Base-by-base conservation (phyloP, 306 rosid species). In the Begonia masoniana region DNA sequence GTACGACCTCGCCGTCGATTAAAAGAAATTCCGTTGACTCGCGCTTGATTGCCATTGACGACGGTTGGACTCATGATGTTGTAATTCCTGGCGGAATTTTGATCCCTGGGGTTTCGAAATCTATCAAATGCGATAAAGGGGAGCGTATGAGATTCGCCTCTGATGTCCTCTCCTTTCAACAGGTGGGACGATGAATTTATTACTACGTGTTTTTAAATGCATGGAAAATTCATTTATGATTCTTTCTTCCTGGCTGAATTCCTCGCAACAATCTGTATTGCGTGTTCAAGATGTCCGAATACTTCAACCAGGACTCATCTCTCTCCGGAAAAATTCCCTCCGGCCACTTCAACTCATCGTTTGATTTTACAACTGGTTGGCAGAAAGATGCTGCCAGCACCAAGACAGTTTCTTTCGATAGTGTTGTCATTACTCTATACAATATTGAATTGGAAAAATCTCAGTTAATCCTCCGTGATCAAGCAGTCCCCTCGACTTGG, bases 371-470 rank as follows among this genome's bases (percentile, higher is more conserved):
- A 3, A 82, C 74, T 41, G 74, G 69, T 57, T 87, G 96, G 94
- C 94, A 83, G 68, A 83, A 79, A 67, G 94, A 87, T 62, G 91
- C 96, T 52, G 85, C 96, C 47, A 78, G 56, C 61, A 87, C 96
- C 41, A 81, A 83, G 72, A 64, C 73, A 42, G 87, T 83, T 59
- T 82, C 96, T 50, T 83, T 78, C 59, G 94, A 87, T 17, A 89
- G 89, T 12, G 83, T 83, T 45, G 74, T 73, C 48, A 55, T 87
- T 63, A 72, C 84, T 24, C 82, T 83, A 13, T 87, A 80, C 68
- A 74, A 70, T 53, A 64, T 87, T 68, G 94, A 82, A 10, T 68
- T 87, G 7, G 84, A 83, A 47, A 87, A 78, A 69, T 66, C 87
- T 0, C 94, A 87, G 68, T 58, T 74, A 1, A 65, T 70, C 21